Conservation (phyloP, 306 rosid species). For the Sphenostylis stenocarpa region DNA sequence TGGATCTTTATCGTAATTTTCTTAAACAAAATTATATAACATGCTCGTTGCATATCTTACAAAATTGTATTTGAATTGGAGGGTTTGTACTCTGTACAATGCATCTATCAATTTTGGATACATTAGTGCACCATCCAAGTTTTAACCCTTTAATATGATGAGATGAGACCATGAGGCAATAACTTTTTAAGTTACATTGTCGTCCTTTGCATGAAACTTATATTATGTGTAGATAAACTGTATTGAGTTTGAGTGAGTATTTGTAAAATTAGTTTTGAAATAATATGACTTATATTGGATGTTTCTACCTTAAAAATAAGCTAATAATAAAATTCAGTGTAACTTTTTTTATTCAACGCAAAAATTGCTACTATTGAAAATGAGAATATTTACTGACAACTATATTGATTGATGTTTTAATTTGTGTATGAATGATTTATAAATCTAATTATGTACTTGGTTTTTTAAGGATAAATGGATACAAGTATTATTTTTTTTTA, state of each 20-base stretch:
- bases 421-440: background rate
- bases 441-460: background rate
- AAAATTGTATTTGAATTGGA: constrained; percentile 24
- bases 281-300: background rate
- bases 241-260: background rate
- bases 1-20: background rate
- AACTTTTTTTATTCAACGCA: background rate
- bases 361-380: too few relatives aligned
- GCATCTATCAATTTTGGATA: background rate
- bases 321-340: background rate
- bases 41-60: constrained; percentile 4
- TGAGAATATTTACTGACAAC: background rate
- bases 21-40: constrained; percentile 11
- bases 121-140: background rate
- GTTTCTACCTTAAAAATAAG: background rate
- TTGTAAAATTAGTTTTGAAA: background rate
- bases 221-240: too few relatives aligned
- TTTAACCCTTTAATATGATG: too few relatives aligned
- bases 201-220: too few relatives aligned
- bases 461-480: background rate
- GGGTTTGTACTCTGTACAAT: background rate
- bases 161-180: too few relatives aligned
- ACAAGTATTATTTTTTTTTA: background rate
- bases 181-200: too few relatives aligned
- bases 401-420: background rate